phyloP scores from a whole-genome alignment of 352 stramenopile genomes.

The Phytophthora megakarya region DNA sequence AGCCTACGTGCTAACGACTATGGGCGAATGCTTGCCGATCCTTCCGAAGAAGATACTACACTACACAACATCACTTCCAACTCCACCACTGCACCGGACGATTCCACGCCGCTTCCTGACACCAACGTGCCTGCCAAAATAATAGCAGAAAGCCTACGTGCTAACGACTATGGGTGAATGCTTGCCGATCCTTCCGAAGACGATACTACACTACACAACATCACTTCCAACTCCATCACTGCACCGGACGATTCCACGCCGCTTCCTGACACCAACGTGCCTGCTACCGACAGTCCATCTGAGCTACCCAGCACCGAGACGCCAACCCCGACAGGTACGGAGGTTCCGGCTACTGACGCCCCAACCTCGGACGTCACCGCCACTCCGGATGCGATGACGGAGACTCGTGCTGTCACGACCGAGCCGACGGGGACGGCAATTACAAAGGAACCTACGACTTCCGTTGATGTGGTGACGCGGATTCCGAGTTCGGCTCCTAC shows the following conservation, averaged over 20 bases:
- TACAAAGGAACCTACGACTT: background rate
- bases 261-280: no score
- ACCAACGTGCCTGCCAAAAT: background rate
- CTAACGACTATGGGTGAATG: background rate
- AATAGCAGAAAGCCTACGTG: conserved; percentile 8
- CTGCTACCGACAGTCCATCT: no score
- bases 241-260: no score
- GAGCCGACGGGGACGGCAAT: background rate
- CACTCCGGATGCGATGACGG: conserved; percentile 4
- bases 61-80: conserved; percentile 1
- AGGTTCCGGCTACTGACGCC: background rate
- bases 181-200: background rate
- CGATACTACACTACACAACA: no score
- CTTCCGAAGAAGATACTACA: no score
- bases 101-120: background rate
- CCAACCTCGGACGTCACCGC: background rate
- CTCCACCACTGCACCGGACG: no score
- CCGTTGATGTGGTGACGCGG: background rate
- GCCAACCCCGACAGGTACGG: background rate
- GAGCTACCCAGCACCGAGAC: no score
- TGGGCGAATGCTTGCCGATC: conserved; percentile 3
- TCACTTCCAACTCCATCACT: background rate
- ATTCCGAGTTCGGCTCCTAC: no score
- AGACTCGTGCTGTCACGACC: background rate
- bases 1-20: conserved; percentile 9